Evolutionary conservation across 345 rosid genomes (phyloP).

Genomic region (Garcia nutans): DNA sequence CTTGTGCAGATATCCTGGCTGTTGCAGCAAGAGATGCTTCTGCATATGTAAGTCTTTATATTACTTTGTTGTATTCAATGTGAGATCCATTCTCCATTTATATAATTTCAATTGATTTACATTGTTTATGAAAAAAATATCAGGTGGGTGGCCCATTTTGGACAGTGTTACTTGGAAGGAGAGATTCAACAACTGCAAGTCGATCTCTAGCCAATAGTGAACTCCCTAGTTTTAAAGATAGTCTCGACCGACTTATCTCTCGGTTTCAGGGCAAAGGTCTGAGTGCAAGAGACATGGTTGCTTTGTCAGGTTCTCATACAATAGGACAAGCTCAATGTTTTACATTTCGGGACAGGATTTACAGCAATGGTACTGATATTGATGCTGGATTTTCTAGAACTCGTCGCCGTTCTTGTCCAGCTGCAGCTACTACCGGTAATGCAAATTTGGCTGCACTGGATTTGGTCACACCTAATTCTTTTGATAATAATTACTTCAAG

Average conservation of each 20-base stretch:
- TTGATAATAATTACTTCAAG: constrained; percentile 74
- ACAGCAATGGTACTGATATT: constrained; percentile 45
- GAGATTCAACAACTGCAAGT: constrained; percentile 17
- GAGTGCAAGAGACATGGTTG: constrained; percentile 22
- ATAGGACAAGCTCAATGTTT: constrained; percentile 13
- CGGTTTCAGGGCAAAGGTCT: constrained; percentile 14
- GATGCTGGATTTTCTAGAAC: constrained; percentile 53
- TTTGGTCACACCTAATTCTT: constrained; percentile 40
- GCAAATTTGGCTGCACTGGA: constrained; percentile 70
- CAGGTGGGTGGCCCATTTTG: constrained; percentile 28
- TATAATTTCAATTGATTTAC: not conserved
- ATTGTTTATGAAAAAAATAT: too few species aligned
- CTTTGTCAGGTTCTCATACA: constrained; percentile 23
- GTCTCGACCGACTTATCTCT: not conserved
- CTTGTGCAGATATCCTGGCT: constrained; percentile 11
- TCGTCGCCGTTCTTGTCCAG: constrained; percentile 50
- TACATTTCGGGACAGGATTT: constrained; percentile 18
- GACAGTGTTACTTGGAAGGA: constrained; percentile 24
- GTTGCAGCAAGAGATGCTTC: constrained; percentile 25
- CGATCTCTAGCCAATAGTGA: constrained; percentile 1
- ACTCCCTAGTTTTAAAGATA: constrained; percentile 9
- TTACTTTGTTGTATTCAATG: not conserved
- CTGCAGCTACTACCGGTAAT: constrained; percentile 48
- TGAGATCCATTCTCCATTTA: not conserved
- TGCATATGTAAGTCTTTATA: constrained; percentile 3